A percentile compares a stretch with the other conserved stretches of the same genome.
These are phyloP conservation scores for Rhododendron ferrugineum DNA, from an alignment of 148 eudicot species.

Conservation along the genomic window DNA sequence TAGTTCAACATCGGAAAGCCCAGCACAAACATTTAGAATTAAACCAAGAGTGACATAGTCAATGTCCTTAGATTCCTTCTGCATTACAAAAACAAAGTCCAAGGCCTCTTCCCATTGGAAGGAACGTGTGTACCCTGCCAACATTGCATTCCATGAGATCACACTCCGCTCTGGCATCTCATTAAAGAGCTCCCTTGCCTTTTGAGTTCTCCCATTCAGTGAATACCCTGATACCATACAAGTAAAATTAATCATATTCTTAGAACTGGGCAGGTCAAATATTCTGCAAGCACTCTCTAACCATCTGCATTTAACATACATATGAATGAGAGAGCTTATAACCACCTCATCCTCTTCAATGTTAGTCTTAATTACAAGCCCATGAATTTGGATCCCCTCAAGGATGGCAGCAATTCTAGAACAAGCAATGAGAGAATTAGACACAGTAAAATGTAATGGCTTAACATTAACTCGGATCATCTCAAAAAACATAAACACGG, in stretches of 20 bases:
- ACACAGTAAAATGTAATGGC: conserved; percentile 51
- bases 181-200: conserved; percentile 63
- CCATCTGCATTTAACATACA: conserved; percentile 57
- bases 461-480: conserved; percentile 31
- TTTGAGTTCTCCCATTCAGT: conserved; percentile 36
- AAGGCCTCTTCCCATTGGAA: conserved; percentile 63
- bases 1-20: conserved; percentile 54
- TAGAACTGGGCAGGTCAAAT: conserved; percentile 33
- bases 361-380: conserved; percentile 39
- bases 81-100: conserved; percentile 42
- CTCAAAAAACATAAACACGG: conserved; percentile 46
- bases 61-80: conserved; percentile 16
- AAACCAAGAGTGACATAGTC: conserved; percentile 53
- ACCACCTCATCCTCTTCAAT: conserved; percentile 49
- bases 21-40: conserved; percentile 51
- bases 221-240: conserved; percentile 65
- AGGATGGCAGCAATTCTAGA: conserved; percentile 35
- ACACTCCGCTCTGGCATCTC: conserved; percentile 59
- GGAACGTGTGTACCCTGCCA: conserved; percentile 51
- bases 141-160: conserved; percentile 74
- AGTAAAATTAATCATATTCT: conserved; percentile 48
- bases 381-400: conserved; percentile 68
- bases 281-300: conserved; percentile 41
- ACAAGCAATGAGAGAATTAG: conserved; percentile 69
- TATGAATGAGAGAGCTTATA: conserved; percentile 46